Evolutionary conservation across 83 land plant species (phyloP).

Genomic region (Picea abies): DNA sequence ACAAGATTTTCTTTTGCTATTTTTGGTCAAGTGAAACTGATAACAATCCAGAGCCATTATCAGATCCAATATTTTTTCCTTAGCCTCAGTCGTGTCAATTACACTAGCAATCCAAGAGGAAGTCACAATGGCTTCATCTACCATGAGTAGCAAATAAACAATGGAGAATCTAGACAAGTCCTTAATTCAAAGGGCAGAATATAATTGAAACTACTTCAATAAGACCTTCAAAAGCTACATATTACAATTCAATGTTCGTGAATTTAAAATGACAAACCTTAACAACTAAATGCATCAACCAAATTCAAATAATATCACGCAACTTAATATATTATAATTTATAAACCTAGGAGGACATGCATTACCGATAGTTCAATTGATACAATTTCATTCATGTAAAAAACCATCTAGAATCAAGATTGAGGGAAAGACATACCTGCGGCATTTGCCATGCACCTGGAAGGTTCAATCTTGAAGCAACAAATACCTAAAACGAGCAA

Average conservation of each 20-base stretch:
- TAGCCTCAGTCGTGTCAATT: too few relatives aligned
- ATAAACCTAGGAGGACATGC: not conserved
- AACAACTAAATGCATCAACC: not conserved
- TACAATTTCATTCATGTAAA: not conserved
- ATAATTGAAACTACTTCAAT: not conserved
- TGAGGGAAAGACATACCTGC: slow-evolving; percentile 33
- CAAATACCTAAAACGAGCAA: slow-evolving; percentile 39
- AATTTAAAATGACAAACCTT: not conserved
- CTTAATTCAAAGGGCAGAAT: not conserved
- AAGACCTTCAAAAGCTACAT: not conserved
- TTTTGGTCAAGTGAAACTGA: too few relatives aligned
- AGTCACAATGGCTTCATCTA: too few relatives aligned
- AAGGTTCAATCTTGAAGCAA: slow-evolving; percentile 47
- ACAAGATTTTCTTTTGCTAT: too few relatives aligned
- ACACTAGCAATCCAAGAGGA: too few relatives aligned
- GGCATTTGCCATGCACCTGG: slow-evolving; percentile 68
- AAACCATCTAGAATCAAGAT: not conserved
- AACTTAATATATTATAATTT: not conserved
- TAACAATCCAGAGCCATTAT: too few relatives aligned
- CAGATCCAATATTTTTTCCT: too few relatives aligned
- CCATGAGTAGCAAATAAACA: not conserved
- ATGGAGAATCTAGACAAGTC: not conserved
- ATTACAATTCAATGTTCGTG: not conserved
- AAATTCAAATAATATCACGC: not conserved
- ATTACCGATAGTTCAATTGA: not conserved